phyloP scores from a whole-genome alignment of 306 rosid genomes.

The Quercus parvula region DNA sequence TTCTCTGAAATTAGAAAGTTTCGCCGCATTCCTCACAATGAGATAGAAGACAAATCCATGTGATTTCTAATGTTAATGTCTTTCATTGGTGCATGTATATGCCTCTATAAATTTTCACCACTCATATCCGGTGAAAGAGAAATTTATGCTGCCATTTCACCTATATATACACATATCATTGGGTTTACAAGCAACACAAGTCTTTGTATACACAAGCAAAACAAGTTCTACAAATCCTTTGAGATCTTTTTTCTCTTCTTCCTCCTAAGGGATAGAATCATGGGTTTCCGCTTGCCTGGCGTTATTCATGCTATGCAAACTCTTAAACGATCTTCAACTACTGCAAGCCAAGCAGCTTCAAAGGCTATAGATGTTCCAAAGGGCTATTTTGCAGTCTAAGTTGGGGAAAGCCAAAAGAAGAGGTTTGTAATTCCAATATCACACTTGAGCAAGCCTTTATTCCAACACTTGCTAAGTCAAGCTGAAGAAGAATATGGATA shows the following conservation, averaged over 20 bases:
- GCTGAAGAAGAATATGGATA: slow-evolving; percentile 38
- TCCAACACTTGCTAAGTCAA: slow-evolving; percentile 31
- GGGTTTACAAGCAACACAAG: slow-evolving; percentile 6
- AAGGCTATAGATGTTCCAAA: slow-evolving; percentile 32
- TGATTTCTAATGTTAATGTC: slow-evolving; percentile 29
- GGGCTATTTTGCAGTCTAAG: slow-evolving; percentile 48
- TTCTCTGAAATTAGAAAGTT: not conserved
- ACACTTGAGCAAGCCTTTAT: slow-evolving; percentile 34
- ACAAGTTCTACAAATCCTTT: slow-evolving; percentile 1
- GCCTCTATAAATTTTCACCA: not conserved
- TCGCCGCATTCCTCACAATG: not conserved
- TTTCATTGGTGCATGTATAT: not conserved
- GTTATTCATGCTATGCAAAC: not conserved
- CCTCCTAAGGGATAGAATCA: not conserved
- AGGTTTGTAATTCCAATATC: slow-evolving; percentile 36
- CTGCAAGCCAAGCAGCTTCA: not conserved
- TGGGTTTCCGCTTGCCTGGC: slow-evolving; percentile 27
- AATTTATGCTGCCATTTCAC: slow-evolving; percentile 7
- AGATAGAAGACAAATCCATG: slow-evolving; percentile 28
- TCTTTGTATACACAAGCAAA: not conserved
- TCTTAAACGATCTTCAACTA: not conserved
- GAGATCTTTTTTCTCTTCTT: not conserved
- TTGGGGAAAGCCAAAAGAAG: slow-evolving; percentile 40
- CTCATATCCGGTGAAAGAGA: not conserved
- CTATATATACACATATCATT: slow-evolving; percentile 24